Evolutionary conservation across 2,329 filamentous ascomycete species (phyloP), one percentile per base, ranked within the genome.

Genomic region (Botrytis hyacinthi): DNA sequence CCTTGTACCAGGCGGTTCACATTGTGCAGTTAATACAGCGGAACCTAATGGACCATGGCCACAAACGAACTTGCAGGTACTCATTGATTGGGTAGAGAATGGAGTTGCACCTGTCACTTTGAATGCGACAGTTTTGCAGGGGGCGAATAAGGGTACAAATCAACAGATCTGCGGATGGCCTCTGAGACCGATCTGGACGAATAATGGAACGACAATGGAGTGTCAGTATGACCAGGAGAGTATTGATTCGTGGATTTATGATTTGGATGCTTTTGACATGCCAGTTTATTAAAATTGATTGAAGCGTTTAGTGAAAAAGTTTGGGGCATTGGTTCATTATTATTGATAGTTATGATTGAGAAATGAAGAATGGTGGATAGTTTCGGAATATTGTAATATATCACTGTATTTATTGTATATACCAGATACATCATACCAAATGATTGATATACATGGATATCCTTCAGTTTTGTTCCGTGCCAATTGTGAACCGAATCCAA

Each of bases 11-110:
- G 87, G 87, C 32, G 87, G 84, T 0, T 86, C 81, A 0, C 87
- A 88, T 81, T 89, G 87, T 75, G 80, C 82, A 0, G 78, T 80
- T 37, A 88, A 86, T 79, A 72, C 79, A 7, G 79, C 83, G 1
- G 83, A 86, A 80, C 84, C 84, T 0, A 65, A 65, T 65, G 76
- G 76, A 12, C 75, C 76, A 7, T 78, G 73, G 65, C 76, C 74
- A 37, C 85, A 89, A 76, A 89, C 89, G 10, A 90, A 93, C 60
- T 89, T 93, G 80, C 88, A 90, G 2, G 92, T 90, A 3, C 88
- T 89, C n/a, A 92, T 93, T 79, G 89, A 93, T 78, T 92, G 86
- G 78, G 83, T 93, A 12, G 87, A 87, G 76, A 92, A 92, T 75
- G 91, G 80, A 26, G 75, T 81, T 32, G 77, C 75, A 73, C 83